Evolutionary conservation across 106 monocot species (phyloP).

Genomic region (Dendrobium catenatum): DNA sequence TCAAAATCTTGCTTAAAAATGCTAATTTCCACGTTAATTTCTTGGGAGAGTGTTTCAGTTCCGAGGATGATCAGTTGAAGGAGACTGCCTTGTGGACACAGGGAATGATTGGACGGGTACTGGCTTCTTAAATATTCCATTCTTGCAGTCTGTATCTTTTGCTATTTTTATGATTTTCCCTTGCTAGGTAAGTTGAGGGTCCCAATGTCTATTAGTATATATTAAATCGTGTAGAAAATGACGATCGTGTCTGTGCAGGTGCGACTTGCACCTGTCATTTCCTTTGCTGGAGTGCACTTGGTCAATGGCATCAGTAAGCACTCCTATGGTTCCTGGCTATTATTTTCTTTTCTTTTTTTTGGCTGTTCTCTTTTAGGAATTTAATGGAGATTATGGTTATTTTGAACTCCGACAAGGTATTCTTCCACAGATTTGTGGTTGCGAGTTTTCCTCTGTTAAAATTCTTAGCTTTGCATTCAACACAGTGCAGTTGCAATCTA

Average conservation of each 20-base stretch:
- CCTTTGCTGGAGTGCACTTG: not conserved
- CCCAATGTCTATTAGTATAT: not conserved
- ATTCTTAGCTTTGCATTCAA: too few relatives aligned
- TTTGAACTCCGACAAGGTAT: not conserved
- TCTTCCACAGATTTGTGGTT: not conserved
- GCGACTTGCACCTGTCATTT: not conserved
- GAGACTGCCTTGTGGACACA: slow-evolving; percentile 43
- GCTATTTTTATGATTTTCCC: not conserved
- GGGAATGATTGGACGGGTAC: slow-evolving; percentile 9
- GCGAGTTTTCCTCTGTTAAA: not conserved
- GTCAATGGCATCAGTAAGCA: not conserved
- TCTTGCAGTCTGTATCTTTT: not conserved
- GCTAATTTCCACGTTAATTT: slow-evolving; percentile 25
- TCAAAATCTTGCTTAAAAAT: slow-evolving; percentile 23
- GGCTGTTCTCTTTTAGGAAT: not conserved
- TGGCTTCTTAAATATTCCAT: not conserved
- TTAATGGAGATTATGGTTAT: not conserved
- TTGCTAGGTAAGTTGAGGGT: not conserved
- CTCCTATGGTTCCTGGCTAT: not conserved
- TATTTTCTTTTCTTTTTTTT: not conserved
- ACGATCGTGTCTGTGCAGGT: not conserved
- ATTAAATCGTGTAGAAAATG: not conserved
- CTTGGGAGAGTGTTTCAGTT: slow-evolving; percentile 41
- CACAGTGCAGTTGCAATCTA: too few relatives aligned
- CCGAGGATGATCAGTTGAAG: slow-evolving; percentile 37